Base-by-base conservation (phyloP, 148 eudicot genomes). In the Tetragonia tetragonoides region DNA sequence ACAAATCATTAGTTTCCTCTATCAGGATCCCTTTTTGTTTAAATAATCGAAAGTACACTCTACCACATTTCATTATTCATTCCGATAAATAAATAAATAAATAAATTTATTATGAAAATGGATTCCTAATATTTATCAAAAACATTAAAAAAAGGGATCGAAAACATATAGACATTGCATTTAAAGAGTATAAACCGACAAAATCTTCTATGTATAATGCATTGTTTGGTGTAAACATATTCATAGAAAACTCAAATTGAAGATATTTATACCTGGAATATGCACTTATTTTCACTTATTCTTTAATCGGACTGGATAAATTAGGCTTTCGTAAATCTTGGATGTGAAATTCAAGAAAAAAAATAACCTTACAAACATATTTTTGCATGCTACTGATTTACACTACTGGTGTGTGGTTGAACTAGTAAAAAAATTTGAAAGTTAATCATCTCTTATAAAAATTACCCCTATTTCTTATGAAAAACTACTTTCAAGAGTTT, bases 1-100 rank as follows among this genome's bases (percentile, higher is more conserved):
- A 39, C 75, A 73, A 78, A 82, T 78, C 84, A 82, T 82, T 82
- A 78, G 77, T 34, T 81, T 77, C 70, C 67, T 46, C 69, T 42
- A 60, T 78, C 65, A 54, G 23, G 10, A 67, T 80, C 21, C 67
- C 68, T 18, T 66, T 72, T 81, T 1, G 63, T 60, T 78, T 81
- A 62, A 20, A 46, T 75, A 56, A 65, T 67, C 72, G 28, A 49
- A 75, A 20, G 17, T 40, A 37, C 61, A 21, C 41, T 1, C 28
- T 63, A 63, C 2, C 38, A 6, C 10, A 28, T 34, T 23, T 10
- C n/a, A 54, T 20, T 38, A 17, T 23, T 10, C n/a, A 54, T 20
- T 38, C 14, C 20, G 34, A 49, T 4, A 7, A 12, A 21, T 34
- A 39, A 24, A 0, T 57, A 49, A 49, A 49, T 7, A 49, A 0